Evolutionary conservation across 768 basidiomycete genomes (phyloP).

Genomic region (Boletus bicolor): DNA sequence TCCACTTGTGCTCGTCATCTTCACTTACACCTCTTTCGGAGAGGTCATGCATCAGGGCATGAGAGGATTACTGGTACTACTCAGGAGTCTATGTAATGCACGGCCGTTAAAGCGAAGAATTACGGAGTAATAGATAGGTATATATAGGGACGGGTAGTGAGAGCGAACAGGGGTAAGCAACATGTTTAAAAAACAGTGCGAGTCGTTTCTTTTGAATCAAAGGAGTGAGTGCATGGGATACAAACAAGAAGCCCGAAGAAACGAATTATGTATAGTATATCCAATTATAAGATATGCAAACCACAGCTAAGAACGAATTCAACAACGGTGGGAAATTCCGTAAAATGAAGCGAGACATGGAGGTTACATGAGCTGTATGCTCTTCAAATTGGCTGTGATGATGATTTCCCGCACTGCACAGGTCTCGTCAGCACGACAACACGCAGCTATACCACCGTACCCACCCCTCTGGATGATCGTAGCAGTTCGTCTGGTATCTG

Average conservation of each 20-base stretch:
- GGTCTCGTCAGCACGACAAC: background rate
- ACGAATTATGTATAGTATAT: slow-evolving; percentile 19
- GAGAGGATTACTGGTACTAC: background rate
- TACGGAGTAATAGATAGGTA: slow-evolving; percentile 24
- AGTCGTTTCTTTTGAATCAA: slow-evolving; percentile 9
- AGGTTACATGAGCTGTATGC: slow-evolving; percentile 39
- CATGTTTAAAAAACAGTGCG: slow-evolving; percentile 12
- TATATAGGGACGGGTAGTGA: slow-evolving; percentile 13
- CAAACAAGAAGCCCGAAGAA: slow-evolving; percentile 11
- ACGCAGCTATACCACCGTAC: slow-evolving; percentile 19
- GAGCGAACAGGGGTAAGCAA: background rate
- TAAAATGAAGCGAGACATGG: slow-evolving; percentile 2
- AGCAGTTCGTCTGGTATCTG: slow-evolving; percentile 71
- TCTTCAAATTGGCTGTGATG: slow-evolving; percentile 61
- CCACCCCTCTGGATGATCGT: slow-evolving; percentile 72
- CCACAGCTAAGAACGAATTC: slow-evolving; percentile 6
- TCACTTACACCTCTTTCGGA: background rate
- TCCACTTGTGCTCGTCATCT: background rate
- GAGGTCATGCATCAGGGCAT: background rate
- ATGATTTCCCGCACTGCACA: slow-evolving; percentile 65
- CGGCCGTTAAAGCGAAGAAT: slow-evolving; percentile 1
- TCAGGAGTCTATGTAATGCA: slow-evolving; percentile 4
- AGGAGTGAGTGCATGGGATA: slow-evolving; percentile 11
- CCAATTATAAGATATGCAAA: slow-evolving; percentile 16
- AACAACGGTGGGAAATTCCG: slow-evolving; percentile 1